Conservation (phyloP, 306 rosid genomes). For the Trifolium dubium region DNA sequence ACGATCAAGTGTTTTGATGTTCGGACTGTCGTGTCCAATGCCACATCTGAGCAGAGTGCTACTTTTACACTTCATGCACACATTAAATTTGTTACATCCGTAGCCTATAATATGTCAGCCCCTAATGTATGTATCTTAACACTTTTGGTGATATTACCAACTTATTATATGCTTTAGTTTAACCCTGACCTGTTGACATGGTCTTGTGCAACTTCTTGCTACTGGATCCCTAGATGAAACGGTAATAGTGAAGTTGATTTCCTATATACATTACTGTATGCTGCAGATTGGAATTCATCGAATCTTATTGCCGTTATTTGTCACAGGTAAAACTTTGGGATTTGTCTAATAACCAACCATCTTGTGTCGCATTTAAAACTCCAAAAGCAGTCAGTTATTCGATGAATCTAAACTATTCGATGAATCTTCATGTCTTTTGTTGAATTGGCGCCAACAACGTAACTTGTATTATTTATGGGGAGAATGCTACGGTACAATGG, state of each 20-base stretch:
- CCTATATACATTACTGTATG: too few relatives aligned
- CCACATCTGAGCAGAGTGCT: conserved; percentile 60
- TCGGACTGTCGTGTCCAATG: conserved; percentile 62
- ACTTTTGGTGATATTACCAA: conserved; percentile 26
- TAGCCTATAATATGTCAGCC: conserved; percentile 69
- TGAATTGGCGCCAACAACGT: too few relatives aligned
- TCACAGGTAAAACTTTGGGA: conserved; percentile 93
- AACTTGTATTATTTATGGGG: too few relatives aligned
- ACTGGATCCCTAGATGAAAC: conserved; percentile 83
- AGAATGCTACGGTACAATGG: too few relatives aligned
- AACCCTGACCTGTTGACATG: conserved; percentile 31
- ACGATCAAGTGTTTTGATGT: conserved; percentile 76
- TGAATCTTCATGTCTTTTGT: too few relatives aligned
- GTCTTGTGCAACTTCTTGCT: conserved; percentile 71
- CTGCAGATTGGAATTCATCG: conserved; percentile 32
- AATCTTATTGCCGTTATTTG: conserved; percentile 28
- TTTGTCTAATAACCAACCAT: conserved; percentile 76
- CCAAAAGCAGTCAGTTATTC: conserved; percentile 61
- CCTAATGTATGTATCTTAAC: conserved; percentile 66
- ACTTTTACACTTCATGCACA: conserved; percentile 89
- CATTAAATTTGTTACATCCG: conserved; percentile 70
- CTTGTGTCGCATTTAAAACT: conserved; percentile 61
- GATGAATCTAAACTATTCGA: too few relatives aligned
- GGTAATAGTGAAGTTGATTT: conserved; percentile 51
- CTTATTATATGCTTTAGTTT: conserved; percentile 37